These are phyloP conservation scores for Colletotrichum graminicola DNA, from an alignment of 2,329 filamentous ascomycete species.

Conservation along the genomic window DNA sequence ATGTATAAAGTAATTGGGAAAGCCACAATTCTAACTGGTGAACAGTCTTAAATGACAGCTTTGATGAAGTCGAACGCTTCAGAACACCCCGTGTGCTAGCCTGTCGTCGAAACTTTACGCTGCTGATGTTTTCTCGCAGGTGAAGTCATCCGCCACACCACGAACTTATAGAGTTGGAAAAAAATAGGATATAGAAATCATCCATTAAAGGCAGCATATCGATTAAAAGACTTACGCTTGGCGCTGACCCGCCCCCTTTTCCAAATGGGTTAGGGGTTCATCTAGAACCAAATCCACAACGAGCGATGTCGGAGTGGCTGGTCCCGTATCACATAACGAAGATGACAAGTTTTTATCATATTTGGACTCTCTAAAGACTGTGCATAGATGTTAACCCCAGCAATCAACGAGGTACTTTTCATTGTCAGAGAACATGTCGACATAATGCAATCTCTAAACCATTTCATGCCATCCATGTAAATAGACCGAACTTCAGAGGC, in stretches of 20 bases:
- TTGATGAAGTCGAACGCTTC: neutral
- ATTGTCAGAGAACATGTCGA: too few relatives aligned
- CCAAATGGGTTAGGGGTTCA: neutral
- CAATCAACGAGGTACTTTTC: too few relatives aligned
- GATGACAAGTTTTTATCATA: neutral
- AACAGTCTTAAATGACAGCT: too few relatives aligned
- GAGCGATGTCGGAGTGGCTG: neutral
- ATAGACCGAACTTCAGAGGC: too few relatives aligned
- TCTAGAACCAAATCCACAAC: neutral
- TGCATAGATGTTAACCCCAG: neutral
- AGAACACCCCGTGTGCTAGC: neutral
- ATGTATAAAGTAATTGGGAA: neutral
- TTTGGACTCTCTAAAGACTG: neutral
- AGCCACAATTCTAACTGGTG: neutral
- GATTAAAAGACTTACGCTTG: too few relatives aligned
- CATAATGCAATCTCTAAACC: too few relatives aligned
- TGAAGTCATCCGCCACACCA: neutral
- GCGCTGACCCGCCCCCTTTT: neutral
- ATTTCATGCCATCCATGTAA: too few relatives aligned
- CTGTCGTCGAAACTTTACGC: neutral
- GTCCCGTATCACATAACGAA: neutral
- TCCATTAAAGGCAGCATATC: too few relatives aligned
- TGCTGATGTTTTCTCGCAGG: neutral
- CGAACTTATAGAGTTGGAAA: too few relatives aligned
- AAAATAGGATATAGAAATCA: too few relatives aligned